Evolutionary conservation across 1,139 yeast species (phyloP), one percentile per base, ranked within the genome.

Genomic region (Pichia sp.): DNA sequence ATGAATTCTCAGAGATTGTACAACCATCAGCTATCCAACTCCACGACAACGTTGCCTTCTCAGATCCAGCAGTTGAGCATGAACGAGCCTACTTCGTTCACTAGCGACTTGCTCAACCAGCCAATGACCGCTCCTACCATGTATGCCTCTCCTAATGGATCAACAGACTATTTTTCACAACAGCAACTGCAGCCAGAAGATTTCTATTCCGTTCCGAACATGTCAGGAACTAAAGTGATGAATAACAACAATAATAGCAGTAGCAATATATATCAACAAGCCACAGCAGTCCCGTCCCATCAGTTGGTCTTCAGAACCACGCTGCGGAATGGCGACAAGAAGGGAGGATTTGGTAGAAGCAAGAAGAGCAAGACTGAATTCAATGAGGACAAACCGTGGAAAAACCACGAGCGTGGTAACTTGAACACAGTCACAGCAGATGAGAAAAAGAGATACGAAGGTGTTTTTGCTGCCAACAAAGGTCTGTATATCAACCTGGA

Each of bases 371-470:
- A 76, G 62, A 71, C 75, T 46, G 68, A 71, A 27, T 92, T 93
- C 68, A 87, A 93, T 67, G 96, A 88, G 63, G 90, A 88, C 60
- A 91, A 92, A 68, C 98, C 98, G 0, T 93, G 99, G 98, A 93
- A 92, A 64, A 85, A 89, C 64, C 97, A 90, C 67, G 75, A 75
- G 45, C 87, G 83, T 59, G 57, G 40, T 1, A 75, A 84, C 10
- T 20, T 57, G 20, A 75, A 75, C 49, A 75, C 73, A 52, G 77
- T 91, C 12, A 78, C 87, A 0, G 91, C 85, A 33, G 78, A 76
- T 41, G 98, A 93, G 67, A 76, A 89, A 57, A 91, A 90, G 65
- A 72, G 98, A 50, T 92, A 92, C 68, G 97, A 91, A 68, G 96
- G 96, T 16, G 78, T 93, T 30, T 93, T 97, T 96, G 96, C 87